Evolutionary conservation across 2,329 filamentous ascomycete species (phyloP).

Genomic region (Sclerotinia borealis): DNA sequence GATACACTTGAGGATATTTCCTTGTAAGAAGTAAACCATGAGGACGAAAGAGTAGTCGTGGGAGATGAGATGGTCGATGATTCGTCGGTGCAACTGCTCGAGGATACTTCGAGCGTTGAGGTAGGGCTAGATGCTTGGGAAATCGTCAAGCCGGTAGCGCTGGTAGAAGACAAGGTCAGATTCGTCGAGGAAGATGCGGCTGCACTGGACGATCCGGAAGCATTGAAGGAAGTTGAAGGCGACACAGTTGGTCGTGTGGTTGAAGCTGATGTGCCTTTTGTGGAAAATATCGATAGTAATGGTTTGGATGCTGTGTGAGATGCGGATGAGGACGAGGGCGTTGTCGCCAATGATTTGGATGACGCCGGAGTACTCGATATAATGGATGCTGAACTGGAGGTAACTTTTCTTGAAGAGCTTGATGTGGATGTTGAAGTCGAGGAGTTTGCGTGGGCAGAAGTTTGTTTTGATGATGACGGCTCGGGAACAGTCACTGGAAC

Average conservation of each 20-base stretch:
- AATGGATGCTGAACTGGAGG: not conserved
- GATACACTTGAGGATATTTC: not conserved
- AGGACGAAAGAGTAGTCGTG: not conserved
- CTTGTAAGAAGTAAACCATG: slow-evolving; percentile 10
- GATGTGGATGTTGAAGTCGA: slow-evolving; percentile 6
- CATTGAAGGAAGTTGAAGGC: not conserved
- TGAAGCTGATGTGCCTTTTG: not conserved
- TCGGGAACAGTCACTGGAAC: slow-evolving; percentile 19
- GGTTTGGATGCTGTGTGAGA: not conserved
- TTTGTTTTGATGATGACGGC: slow-evolving; percentile 9
- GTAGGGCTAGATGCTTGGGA: not conserved
- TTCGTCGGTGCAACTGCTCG: not conserved
- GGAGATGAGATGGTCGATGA: slow-evolving; percentile 8
- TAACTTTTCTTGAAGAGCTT: not conserved
- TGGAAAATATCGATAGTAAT: too few relatives aligned
- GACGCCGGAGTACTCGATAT: not conserved
- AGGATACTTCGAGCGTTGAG: not conserved
- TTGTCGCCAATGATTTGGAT: not conserved
- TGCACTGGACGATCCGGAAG: not conserved
- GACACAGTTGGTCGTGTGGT: not conserved
- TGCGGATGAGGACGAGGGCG: not conserved
- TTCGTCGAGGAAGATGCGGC: not conserved
- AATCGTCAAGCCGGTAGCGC: not conserved
- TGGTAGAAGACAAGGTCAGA: not conserved
- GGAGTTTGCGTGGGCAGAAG: not conserved